Evolutionary conservation across 345 rosid genomes (phyloP), one percentile per base, ranked within the genome.

Genomic region (Gynandropsis gynandra): DNA sequence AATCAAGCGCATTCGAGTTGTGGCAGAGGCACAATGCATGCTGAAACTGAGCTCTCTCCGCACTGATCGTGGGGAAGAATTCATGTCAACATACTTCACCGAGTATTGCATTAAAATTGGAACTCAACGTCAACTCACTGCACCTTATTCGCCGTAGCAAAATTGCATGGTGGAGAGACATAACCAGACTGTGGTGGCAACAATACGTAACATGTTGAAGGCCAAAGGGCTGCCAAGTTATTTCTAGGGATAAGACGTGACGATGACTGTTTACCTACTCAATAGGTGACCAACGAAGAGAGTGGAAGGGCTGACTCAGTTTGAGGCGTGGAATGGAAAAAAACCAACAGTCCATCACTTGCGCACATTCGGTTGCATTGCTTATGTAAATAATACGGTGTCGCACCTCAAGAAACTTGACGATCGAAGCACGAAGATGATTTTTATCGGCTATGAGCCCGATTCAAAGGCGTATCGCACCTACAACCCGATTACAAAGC

Each of bases 11-110:
- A 43, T 56, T 12, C 43, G 37, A 16, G 47, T 33, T 1, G 1
- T 16, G 8, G 47, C 15, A 0, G 40, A 58, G 9, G 16, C 21
- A 0, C 27, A 58, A 37, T 20, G 12, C 0, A 8, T 24, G 0
- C 2, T 9, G 0, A 0, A 2, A 0, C 11, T 59, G 0, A 49
- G 48, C 12, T 15, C 39, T 1, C 42, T 59, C 19, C 13, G 16
- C 0, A 40, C 56, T 8, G 42, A 59, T 20, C 11, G 21, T 38
- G 50, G n/a, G 49, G 56, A 47, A 35, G 48, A 59, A 7, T 50
- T 59, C 3, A 39, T 20, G 1, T 50, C 41, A 9, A 38, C 4
- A 38, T 41, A 4, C 32, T 39, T 14, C 42, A 49, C 1, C 31
- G 41, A n/a, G n/a, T n/a, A n/a, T n/a, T n/a, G n/a, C n/a, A n/a